Percentiles rank a stretch among this genome's conserved stretches.
Evolutionary conservation across 176 grass and related monocot genomes (phyloP).

Genomic region (Echinochloa phyllopogon): DNA sequence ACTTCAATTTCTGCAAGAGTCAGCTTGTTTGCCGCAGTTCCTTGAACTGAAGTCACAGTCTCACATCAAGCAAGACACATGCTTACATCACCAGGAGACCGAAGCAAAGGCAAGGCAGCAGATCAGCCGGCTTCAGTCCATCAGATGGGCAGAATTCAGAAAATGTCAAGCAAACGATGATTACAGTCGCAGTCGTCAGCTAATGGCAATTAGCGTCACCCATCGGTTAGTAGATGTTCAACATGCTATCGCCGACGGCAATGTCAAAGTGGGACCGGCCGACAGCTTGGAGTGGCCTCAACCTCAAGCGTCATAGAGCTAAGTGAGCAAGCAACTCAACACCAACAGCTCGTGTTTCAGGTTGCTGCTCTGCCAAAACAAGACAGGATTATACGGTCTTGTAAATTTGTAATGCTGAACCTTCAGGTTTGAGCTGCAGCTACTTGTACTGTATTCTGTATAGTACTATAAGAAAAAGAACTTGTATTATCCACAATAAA

Average conservation of each 20-base stretch:
- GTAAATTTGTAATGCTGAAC: background rate
- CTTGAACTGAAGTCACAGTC: background rate
- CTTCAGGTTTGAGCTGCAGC: background rate
- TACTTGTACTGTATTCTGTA: background rate
- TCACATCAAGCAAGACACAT: background rate
- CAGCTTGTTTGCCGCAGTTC: background rate
- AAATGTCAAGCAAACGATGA: background rate
- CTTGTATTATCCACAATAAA: background rate
- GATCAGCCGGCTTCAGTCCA: background rate
- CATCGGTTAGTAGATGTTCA: background rate
- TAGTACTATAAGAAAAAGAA: background rate
- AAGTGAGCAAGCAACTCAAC: background rate
- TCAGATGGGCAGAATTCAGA: background rate
- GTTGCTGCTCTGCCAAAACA: background rate
- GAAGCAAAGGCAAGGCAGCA: background rate
- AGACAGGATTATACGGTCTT: background rate
- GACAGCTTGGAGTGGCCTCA: conserved; percentile 28
- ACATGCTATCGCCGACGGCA: background rate
- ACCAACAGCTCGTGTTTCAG: background rate
- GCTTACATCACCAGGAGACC: background rate
- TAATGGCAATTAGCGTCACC: background rate
- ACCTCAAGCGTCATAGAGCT: background rate
- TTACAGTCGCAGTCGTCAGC: background rate
- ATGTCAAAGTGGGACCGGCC: background rate
- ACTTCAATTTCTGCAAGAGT: background rate